Percentiles rank a stretch among this genome's conserved stretches.
phyloP scores from a whole-genome alignment of 192 early-diverging fungal species.

The Mortierella hygrophila region DNA sequence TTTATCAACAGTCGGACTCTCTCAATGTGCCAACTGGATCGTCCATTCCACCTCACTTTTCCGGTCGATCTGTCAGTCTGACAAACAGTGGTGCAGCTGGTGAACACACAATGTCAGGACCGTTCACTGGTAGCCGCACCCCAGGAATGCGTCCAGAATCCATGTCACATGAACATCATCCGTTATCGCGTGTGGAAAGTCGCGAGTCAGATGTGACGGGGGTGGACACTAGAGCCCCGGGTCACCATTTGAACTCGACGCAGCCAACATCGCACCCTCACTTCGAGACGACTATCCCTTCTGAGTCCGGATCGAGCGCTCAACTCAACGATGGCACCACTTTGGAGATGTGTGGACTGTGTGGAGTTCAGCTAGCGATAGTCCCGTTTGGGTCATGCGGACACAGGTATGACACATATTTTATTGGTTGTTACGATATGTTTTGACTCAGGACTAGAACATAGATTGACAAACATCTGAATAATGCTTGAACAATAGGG shows the following conservation, averaged over 20 bases:
- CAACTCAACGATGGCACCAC: not conserved
- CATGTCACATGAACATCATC: not conserved
- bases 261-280: conserved; percentile 17
- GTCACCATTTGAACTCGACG: not conserved
- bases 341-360: conserved; percentile 27
- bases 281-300: not conserved
- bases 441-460: not conserved
- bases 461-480: not conserved
- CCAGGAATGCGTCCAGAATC: not conserved
- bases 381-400: conserved; percentile 27
- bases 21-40: not conserved
- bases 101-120: not conserved
- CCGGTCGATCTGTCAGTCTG: not conserved
- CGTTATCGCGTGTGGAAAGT: not conserved
- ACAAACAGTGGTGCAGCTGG: not conserved
- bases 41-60: not conserved
- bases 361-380: conserved; percentile 28
- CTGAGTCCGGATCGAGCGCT: not conserved
- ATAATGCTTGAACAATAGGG: not conserved
- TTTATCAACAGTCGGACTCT: not conserved
- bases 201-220: not conserved
- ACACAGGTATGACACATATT: conserved; percentile 29
- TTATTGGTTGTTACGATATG: not conserved
- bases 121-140: not conserved
- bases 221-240: not conserved